A percentile compares a stretch with the other conserved stretches of the same genome.
Conservation (phyloP, 2,329 filamentous ascomycete genomes). For the Fusarium compactum region DNA sequence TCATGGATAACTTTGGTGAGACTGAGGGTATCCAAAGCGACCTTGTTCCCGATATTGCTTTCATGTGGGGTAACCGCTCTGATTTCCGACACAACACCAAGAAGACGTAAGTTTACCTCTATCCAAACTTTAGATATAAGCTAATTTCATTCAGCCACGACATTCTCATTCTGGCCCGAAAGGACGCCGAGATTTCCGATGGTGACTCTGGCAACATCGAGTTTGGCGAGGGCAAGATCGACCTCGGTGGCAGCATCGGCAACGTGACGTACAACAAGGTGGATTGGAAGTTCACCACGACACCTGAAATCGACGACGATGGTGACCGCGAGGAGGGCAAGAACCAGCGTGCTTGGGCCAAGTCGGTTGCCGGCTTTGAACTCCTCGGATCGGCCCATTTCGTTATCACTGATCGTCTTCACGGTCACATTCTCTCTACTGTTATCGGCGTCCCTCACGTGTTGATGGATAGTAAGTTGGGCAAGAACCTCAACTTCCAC, state of each 20-base stretch:
- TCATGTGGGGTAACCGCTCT: constrained; percentile 48
- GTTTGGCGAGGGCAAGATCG: constrained; percentile 43
- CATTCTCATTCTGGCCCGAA: constrained; percentile 45
- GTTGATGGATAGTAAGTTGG: constrained; percentile 47
- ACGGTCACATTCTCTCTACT: constrained; percentile 46
- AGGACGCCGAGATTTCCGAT: constrained; percentile 42
- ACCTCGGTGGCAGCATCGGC: constrained; percentile 39
- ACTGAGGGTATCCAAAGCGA: constrained; percentile 41
- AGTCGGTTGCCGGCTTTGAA: constrained; percentile 45
- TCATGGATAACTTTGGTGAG: constrained; percentile 38
- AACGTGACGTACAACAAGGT: constrained; percentile 47
- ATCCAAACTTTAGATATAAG: neutral
- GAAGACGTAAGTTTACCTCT: constrained; percentile 42
- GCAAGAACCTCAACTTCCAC: constrained; percentile 49
- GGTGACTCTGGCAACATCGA: constrained; percentile 39
- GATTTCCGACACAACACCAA: constrained; percentile 44
- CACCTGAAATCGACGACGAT: constrained; percentile 40
- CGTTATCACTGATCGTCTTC: constrained; percentile 46
- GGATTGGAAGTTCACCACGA: constrained; percentile 47
- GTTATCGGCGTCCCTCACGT: constrained; percentile 47
- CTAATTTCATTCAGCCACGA: constrained; percentile 41
- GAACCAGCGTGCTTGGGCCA: constrained; percentile 47
- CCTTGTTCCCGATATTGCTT: constrained; percentile 46
- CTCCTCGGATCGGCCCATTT: constrained; percentile 44
- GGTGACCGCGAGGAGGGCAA: constrained; percentile 38